These are phyloP conservation scores for Arachnomyces sp. DNA, from an alignment of 2,329 filamentous ascomycete species.

Conservation along the genomic window DNA sequence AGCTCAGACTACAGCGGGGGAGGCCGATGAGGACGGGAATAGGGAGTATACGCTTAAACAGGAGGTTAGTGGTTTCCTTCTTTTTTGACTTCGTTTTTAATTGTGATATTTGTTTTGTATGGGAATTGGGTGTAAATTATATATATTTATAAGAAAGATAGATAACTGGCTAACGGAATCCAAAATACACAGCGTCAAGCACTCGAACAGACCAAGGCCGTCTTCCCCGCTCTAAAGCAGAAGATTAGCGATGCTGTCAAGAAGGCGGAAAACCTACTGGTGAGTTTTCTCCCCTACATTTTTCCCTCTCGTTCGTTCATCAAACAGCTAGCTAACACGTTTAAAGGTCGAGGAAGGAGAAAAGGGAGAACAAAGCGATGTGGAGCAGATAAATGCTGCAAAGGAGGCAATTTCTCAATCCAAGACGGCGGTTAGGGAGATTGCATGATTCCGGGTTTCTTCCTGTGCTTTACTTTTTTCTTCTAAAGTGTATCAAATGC, in stretches of 20 bases:
- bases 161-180: not conserved
- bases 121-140: not conserved
- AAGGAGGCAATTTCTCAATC: constrained; percentile 36
- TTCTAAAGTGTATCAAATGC: not conserved
- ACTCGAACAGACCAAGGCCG: constrained; percentile 76
- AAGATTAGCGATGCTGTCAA: constrained; percentile 65
- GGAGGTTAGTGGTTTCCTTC: constrained; percentile 54
- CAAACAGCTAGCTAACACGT: not conserved
- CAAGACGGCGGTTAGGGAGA: constrained; percentile 32
- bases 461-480: too few relatives aligned
- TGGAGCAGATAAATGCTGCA: constrained; percentile 34
- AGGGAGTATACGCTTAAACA: constrained; percentile 73
- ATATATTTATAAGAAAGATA: not conserved
- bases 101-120: not conserved
- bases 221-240: constrained; percentile 64
- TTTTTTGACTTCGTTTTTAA: constrained; percentile 6
- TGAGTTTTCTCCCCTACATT: constrained; percentile 36
- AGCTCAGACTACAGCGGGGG: constrained; percentile 46
- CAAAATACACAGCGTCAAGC: constrained; percentile 57
- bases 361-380: constrained; percentile 33
- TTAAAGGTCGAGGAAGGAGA: constrained; percentile 31
- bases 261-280: constrained; percentile 69
- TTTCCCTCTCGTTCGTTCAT: not conserved
- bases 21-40: constrained; percentile 61
- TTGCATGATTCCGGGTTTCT: constrained; percentile 22